These are phyloP conservation scores for Plantago elongata DNA, from an alignment of 257 asterid genomes.

Conservation along the genomic window DNA sequence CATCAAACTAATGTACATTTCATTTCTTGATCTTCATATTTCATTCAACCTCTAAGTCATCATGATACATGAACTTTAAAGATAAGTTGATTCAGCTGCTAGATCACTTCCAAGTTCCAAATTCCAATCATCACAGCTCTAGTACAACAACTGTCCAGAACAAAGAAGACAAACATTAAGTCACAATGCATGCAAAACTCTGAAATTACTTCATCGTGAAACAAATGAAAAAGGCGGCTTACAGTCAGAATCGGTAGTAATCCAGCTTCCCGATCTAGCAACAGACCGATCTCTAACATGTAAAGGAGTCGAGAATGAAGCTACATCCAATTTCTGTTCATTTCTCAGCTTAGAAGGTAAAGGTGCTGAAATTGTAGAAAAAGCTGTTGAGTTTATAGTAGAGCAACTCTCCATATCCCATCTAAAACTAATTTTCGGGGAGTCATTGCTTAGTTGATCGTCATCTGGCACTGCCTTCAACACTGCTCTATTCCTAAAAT, in stretches of 20 bases:
- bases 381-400: slow-evolving; percentile 40
- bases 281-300: slow-evolving; percentile 25
- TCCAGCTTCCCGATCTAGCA: slow-evolving; percentile 54
- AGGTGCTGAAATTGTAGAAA: slow-evolving; percentile 36
- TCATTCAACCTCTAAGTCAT: background rate
- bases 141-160: slow-evolving; percentile 63
- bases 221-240: slow-evolving; percentile 13
- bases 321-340: slow-evolving; percentile 18
- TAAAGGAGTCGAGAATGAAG: slow-evolving; percentile 40
- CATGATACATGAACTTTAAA: slow-evolving; percentile 7
- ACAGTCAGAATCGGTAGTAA: slow-evolving; percentile 88
- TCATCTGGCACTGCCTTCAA: slow-evolving; percentile 44
- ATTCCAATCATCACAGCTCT: slow-evolving; percentile 48
- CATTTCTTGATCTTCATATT: slow-evolving; percentile 15
- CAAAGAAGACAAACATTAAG: background rate
- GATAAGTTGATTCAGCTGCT: background rate
- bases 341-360: slow-evolving; percentile 31
- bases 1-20: slow-evolving; percentile 9
- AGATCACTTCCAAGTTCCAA: too few relatives aligned
- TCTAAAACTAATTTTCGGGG: slow-evolving; percentile 75
- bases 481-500: slow-evolving; percentile 34
- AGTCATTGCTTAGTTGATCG: slow-evolving; percentile 53
- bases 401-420: slow-evolving; percentile 74
- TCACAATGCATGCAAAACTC: background rate
- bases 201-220: background rate